Conservation (phyloP, 1,284 basidiomycete genomes). For the Rhodotorula sp. region DNA sequence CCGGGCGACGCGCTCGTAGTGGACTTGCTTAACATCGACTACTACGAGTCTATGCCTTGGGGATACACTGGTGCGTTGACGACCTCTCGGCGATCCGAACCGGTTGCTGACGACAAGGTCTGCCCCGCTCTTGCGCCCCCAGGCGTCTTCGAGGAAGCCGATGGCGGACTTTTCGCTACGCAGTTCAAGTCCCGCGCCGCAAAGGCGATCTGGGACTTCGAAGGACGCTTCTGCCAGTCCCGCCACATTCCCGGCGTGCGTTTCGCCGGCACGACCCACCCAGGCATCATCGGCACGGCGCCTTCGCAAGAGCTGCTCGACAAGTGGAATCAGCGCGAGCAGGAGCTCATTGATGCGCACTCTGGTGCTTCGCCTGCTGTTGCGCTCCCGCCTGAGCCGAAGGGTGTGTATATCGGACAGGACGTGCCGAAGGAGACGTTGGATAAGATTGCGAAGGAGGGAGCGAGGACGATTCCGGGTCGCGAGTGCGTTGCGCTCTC, state of each 20-base stretch:
- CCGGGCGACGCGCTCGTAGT: slow-evolving; percentile 74
- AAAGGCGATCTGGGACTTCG: slow-evolving; percentile 77
- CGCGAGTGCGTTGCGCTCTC: slow-evolving; percentile 5
- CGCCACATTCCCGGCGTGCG: slow-evolving; percentile 74
- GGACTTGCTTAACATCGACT: slow-evolving; percentile 72
- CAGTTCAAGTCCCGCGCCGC: slow-evolving; percentile 69
- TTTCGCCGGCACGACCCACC: slow-evolving; percentile 74
- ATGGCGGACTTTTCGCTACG: slow-evolving; percentile 69
- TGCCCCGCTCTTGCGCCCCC: slow-evolving; percentile 48
- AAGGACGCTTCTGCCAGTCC: slow-evolving; percentile 68
- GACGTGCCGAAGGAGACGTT: slow-evolving; percentile 56
- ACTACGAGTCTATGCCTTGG: slow-evolving; percentile 76
- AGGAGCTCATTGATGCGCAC: slow-evolving; percentile 63
- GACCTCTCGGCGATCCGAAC: slow-evolving; percentile 32
- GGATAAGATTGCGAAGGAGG: slow-evolving; percentile 63
- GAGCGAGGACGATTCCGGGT: slow-evolving; percentile 67
- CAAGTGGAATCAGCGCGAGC: slow-evolving; percentile 72
- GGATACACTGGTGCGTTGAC: slow-evolving; percentile 55
- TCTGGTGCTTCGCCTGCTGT: slow-evolving; percentile 62
- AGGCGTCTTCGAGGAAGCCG: slow-evolving; percentile 67
- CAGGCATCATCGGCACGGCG: slow-evolving; percentile 61
- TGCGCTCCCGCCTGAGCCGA: slow-evolving; percentile 63
- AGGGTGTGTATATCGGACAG: slow-evolving; percentile 66
- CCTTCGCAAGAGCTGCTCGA: slow-evolving; percentile 69
- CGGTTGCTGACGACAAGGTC: slow-evolving; percentile 22